phyloP scores from a whole-genome alignment of 345 rosid genomes.

The Euphorbia peplus region DNA sequence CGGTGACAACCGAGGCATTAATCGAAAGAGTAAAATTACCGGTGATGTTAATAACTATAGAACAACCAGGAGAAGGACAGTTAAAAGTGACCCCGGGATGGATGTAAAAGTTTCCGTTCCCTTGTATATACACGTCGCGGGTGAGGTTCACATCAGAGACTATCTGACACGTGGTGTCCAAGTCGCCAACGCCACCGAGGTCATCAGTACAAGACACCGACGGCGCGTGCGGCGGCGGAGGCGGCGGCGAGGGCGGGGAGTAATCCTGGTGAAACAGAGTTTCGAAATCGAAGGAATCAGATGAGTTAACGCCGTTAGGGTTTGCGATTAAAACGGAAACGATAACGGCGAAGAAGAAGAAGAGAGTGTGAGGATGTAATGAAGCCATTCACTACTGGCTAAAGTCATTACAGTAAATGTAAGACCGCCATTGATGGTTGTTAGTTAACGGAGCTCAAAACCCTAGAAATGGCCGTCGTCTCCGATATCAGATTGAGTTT shows the following conservation, averaged over 20 bases:
- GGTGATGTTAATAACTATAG: constrained; percentile 61
- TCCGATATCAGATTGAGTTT: constrained; percentile 16
- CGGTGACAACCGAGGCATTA: constrained; percentile 60
- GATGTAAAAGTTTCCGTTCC: constrained; percentile 75
- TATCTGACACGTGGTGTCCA: constrained; percentile 87
- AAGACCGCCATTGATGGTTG: constrained; percentile 28
- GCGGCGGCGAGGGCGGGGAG: constrained; percentile 96
- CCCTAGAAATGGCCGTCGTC: constrained; percentile 31
- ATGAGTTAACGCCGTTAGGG: not conserved
- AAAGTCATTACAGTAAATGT: constrained; percentile 52
- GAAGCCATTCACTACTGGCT: constrained; percentile 28
- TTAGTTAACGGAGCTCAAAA: constrained; percentile 28
- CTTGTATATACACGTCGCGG: constrained; percentile 72
- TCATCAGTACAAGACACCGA: constrained; percentile 84
- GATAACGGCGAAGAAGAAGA: constrained; percentile 4
- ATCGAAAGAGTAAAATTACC: constrained; percentile 74
- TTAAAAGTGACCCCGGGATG: constrained; percentile 66
- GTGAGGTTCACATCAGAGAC: constrained; percentile 83
- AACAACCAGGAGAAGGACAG: constrained; percentile 67
- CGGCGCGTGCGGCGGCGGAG: constrained; percentile 93
- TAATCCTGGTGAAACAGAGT: constrained; percentile 73
- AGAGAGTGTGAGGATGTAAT: constrained; percentile 10
- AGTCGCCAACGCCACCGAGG: constrained; percentile 79
- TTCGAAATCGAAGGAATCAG: constrained; percentile 41
- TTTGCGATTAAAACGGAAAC: not conserved